Conservation (phyloP, 2,329 filamentous ascomycete species). For the Arthrocladium fulminans region DNA sequence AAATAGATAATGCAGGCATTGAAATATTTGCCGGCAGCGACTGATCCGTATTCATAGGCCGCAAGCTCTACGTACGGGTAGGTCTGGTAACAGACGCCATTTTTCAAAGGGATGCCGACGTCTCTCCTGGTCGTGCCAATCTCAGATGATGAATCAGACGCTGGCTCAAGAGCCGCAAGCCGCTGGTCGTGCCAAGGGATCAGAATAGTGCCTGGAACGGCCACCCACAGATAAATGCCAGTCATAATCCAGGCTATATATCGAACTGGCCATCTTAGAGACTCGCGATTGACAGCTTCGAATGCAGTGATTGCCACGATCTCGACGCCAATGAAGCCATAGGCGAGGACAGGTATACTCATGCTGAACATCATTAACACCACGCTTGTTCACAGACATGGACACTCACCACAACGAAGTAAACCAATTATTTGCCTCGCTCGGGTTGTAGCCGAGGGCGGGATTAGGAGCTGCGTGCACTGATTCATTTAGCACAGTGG, state of each 20-base stretch:
- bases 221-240: slow-evolving; percentile 24
- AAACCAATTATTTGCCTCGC: slow-evolving; percentile 21
- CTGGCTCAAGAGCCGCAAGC: slow-evolving; percentile 14
- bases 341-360: slow-evolving; percentile 26
- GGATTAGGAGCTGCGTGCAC: slow-evolving; percentile 1
- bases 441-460: slow-evolving; percentile 20
- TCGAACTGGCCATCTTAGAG: slow-evolving; percentile 24
- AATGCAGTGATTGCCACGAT: slow-evolving; percentile 29
- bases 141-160: background rate
- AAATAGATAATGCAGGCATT: slow-evolving; percentile 27
- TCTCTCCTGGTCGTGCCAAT: no score
- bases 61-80: background rate
- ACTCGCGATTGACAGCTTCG: slow-evolving; percentile 24
- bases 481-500: slow-evolving; percentile 6
- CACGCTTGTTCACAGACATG: background rate
- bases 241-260: slow-evolving; percentile 25
- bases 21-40: slow-evolving; percentile 12
- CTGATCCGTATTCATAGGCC: slow-evolving; percentile 11
- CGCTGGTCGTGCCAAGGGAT: slow-evolving; percentile 21
- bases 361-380: slow-evolving; percentile 14
- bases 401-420: slow-evolving; percentile 24
- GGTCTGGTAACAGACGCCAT: background rate
- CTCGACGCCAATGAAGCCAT: slow-evolving; percentile 29
- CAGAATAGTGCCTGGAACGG: slow-evolving; percentile 24
- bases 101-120: background rate